Evolutionary conservation across 2,329 filamentous ascomycete genomes (phyloP).

Genomic region (Penicillium olsonii): DNA sequence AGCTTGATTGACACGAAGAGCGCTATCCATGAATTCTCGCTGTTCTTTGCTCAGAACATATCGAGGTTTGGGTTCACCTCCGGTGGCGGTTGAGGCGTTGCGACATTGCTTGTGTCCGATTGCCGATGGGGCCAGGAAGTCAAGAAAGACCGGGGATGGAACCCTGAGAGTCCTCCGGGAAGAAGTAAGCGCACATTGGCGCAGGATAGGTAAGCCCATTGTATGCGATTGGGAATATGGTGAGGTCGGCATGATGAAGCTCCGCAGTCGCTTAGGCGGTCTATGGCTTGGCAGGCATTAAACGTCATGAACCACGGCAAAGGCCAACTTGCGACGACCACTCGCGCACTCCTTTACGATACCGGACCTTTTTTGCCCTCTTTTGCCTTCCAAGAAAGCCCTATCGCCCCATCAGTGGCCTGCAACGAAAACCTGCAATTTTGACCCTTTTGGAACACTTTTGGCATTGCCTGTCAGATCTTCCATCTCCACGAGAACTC

Average conservation of each 20-base stretch:
- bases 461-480: neutral
- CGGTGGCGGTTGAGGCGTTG: slow-evolving; percentile 30
- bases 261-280: slow-evolving; percentile 2
- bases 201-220: slow-evolving; percentile 27
- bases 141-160: slow-evolving; percentile 31
- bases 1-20: slow-evolving; percentile 93
- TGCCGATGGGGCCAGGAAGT: slow-evolving; percentile 39
- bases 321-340: slow-evolving; percentile 24
- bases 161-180: slow-evolving; percentile 11
- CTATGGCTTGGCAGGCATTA: slow-evolving; percentile 30
- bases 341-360: slow-evolving; percentile 20
- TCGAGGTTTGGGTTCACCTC: slow-evolving; percentile 32
- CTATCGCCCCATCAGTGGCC: neutral
- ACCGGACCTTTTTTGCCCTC: neutral
- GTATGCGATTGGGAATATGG: slow-evolving; percentile 14
- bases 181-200: slow-evolving; percentile 20
- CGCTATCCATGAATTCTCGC: slow-evolving; percentile 72
- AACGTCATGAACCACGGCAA: slow-evolving; percentile 34
- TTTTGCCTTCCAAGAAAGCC: neutral
- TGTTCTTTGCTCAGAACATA: slow-evolving; percentile 70
- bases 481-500: slow-evolving; percentile 1
- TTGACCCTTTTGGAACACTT: neutral
- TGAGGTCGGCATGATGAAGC: slow-evolving; percentile 2
- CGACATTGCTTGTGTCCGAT: slow-evolving; percentile 28
- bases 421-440: neutral